Evolutionary conservation across 768 basidiomycete species (phyloP), one percentile per base, ranked within the genome.

Genomic region (Pleurotus platypus): DNA sequence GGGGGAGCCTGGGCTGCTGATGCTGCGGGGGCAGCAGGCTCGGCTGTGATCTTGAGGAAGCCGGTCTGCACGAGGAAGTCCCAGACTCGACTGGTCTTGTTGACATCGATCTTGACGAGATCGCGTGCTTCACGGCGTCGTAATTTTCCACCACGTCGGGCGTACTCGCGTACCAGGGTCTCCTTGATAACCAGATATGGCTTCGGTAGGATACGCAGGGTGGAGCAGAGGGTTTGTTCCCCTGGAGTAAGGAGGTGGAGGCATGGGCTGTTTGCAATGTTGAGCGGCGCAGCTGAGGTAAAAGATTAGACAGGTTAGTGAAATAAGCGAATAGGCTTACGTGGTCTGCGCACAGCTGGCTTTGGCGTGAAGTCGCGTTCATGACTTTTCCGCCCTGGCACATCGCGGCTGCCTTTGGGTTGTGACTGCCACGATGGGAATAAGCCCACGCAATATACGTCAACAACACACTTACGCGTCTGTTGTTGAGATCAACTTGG

Each of bases 101-200:
- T 92, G 60, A 92, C 91, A 67, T 94, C 94, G 60, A 97, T 92
- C 71, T 92, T 94, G 62, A 95, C 87, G 58, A 96, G 77, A 69
- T 92, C 92, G 50, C 91, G 82, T 9, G 94, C 93, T 69, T 97
- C 94, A 54, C 94, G 79, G 27, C 91, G 82, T 49, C 90, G 89
- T 45, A 98, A 78, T 68, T 91, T 90, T 9, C 95, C 95, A 18
- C 90, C 89, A 55, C 94, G 79, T 24, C 93, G 81, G 1, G 92
- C 92, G 64, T 93, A 97, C 75, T 98, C 96, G 30, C 94, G 84
- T 27, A 99, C 87, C 42, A 97, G 83, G 4, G 90, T 92, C 70
- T 97, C 94, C 69, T 99, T 99, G 74, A 98, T 91, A 59, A 90
- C 85, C 51, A 99, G 85, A 69, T 97, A 99, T 0, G 97, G 94